These are phyloP conservation scores for Aschersonia sp. DNA, from an alignment of 2,329 filamentous ascomycete genomes.

Conservation along the genomic window DNA sequence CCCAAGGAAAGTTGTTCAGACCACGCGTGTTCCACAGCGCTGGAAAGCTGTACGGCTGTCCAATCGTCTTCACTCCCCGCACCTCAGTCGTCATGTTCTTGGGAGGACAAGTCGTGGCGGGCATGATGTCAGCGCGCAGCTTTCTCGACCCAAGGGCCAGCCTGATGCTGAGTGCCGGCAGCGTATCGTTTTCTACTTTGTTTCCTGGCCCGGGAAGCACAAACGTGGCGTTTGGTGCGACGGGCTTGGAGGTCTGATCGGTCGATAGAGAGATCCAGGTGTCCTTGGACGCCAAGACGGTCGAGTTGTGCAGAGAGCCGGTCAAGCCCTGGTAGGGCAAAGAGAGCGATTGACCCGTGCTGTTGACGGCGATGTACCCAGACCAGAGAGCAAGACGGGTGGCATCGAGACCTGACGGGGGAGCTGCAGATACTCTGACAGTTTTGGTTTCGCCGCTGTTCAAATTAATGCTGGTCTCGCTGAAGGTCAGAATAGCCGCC, in stretches of 20 bases:
- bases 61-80: constrained; percentile 25
- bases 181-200: constrained; percentile 12
- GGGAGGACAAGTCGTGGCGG: constrained; percentile 15
- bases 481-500: constrained; percentile 18
- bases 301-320: constrained; percentile 17
- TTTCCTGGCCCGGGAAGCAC: constrained; percentile 25
- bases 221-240: constrained; percentile 23
- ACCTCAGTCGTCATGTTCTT: constrained; percentile 14
- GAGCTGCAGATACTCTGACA: constrained; percentile 3
- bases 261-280: constrained; percentile 17
- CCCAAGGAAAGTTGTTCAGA: constrained; percentile 19
- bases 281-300: constrained; percentile 10
- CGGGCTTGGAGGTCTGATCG: constrained; percentile 12
- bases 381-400: constrained; percentile 6
- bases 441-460: constrained; percentile 2
- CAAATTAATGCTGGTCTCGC: constrained; percentile 3
- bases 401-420: constrained; percentile 3
- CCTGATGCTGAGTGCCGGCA: constrained; percentile 25
- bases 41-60: constrained; percentile 28
- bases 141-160: constrained; percentile 30
- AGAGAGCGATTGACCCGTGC: constrained; percentile 21
- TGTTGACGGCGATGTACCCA: constrained; percentile 12
- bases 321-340: constrained; percentile 26
- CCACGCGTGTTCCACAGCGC: constrained; percentile 15
- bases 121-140: constrained; percentile 29